Conservation (phyloP, 441 rosid species). For the Bruguiera hainesii region DNA sequence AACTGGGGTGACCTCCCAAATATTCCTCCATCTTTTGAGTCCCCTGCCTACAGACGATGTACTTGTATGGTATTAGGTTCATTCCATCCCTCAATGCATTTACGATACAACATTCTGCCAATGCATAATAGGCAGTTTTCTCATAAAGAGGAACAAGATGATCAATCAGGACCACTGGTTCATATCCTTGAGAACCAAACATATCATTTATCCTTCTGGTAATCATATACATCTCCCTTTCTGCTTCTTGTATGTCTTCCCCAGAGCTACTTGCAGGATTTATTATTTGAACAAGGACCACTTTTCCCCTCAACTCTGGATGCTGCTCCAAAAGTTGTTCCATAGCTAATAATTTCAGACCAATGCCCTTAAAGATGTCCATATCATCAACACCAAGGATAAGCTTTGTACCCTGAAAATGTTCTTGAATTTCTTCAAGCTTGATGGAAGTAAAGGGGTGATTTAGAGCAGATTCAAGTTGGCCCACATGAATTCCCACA, state of each 20-base stretch:
- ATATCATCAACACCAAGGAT: constrained; percentile 70
- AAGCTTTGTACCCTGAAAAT: constrained; percentile 53
- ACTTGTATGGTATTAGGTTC: constrained; percentile 80
- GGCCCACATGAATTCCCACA: constrained; percentile 65
- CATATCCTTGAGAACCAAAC: constrained; percentile 55
- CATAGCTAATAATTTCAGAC: constrained; percentile 64
- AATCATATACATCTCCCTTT: constrained; percentile 46
- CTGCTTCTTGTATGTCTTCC: constrained; percentile 67
- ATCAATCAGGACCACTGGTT: constrained; percentile 77
- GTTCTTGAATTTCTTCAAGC: constrained; percentile 51
- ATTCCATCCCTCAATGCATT: constrained; percentile 84
- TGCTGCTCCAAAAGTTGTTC: constrained; percentile 56
- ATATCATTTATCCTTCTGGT: constrained; percentile 57
- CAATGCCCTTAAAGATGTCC: constrained; percentile 86
- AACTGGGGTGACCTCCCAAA: constrained; percentile 39
- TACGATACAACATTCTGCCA: constrained; percentile 74
- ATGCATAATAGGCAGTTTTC: constrained; percentile 69
- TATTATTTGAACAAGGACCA: constrained; percentile 76
- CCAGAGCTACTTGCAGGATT: constrained; percentile 84
- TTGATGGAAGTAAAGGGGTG: constrained; percentile 52
- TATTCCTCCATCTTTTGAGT: constrained; percentile 51
- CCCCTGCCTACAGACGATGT: constrained; percentile 71
- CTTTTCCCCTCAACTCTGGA: constrained; percentile 45
- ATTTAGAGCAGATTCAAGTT: constrained; percentile 54
- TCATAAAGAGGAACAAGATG: constrained; percentile 59